Conservation (phyloP, 2,329 filamentous ascomycete genomes). For the Sporothrix variecibatus region DNA sequence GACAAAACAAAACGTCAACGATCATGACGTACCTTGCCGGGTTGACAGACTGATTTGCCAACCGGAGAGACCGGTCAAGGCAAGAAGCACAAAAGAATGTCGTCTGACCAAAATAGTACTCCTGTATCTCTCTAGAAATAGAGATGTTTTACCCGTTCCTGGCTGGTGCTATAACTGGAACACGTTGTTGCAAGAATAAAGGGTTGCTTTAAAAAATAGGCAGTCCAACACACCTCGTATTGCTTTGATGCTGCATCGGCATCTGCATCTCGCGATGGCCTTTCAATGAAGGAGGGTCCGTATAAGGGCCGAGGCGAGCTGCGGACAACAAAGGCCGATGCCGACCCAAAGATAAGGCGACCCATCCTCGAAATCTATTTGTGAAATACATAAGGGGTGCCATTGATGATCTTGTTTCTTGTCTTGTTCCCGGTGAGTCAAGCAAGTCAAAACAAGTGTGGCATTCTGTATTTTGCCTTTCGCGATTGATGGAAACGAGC, state of each 20-base stretch:
- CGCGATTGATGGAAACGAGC: background rate
- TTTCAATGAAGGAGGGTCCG: background rate
- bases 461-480: background rate
- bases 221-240: background rate
- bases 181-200: background rate
- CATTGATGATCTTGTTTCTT: background rate
- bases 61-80: constrained; percentile 2
- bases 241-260: background rate
- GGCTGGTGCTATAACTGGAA: background rate
- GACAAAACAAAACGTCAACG: background rate
- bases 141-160: background rate
- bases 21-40: background rate
- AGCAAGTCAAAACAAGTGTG: background rate
- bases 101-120: background rate
- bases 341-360: background rate
- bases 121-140: background rate
- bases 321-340: background rate
- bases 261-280: background rate
- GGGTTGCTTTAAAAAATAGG: background rate
- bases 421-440: background rate
- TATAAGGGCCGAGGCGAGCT: background rate
- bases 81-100: background rate
- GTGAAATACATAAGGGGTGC: background rate
- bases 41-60: background rate
- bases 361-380: background rate